Evolutionary conservation across 1,284 basidiomycete species (phyloP), one percentile per base, ranked within the genome.

Genomic region (Cryptococcus sp.): DNA sequence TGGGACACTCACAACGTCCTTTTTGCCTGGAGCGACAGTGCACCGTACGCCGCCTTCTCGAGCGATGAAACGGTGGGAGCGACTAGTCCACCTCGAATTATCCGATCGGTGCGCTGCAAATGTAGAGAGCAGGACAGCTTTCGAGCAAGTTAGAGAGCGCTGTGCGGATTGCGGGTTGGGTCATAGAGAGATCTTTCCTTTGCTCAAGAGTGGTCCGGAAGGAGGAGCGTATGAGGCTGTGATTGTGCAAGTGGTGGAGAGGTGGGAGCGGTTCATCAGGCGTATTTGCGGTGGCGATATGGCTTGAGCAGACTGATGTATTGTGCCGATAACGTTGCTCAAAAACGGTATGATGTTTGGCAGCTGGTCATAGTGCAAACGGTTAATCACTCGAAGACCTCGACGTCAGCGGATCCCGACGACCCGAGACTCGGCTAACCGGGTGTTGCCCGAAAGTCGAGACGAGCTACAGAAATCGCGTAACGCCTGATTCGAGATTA

Each of bases 81-180:
- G 72, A n/a, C 67, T 79, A 1, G 73, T 79, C 20, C 78, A 79
- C 52, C 67, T 79, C 35, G 78, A 79, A 55, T 63, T 79, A 6
- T 68, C 75, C 2, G 78, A 78, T 6, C 60, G 71, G 19, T 59
- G 68, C 1, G 39, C 61, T 0, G 40, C 56, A 1, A 25, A 60
- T 1, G 47, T 51, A 2, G 41, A 50, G 27, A 58, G 61, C 40
- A 11, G 23, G 8, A 46, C 40, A 20, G 66, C 66, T 23, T 68
- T 64, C 40, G 57, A 55, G 20, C n/a, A 19, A 42, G 50, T 69
- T 10, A 57, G 62, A 42, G 53, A 63, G 49, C 64, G 67, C 22
- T 79, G 78, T 50, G 45, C 42, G 15, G 75, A 77, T 57, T 79
- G 78, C 52, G 68, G 69, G 2, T 56, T 68, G 5, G 64, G 69